phyloP scores from a whole-genome alignment of 148 eudicot genomes.

The Polygonum maritimum region DNA sequence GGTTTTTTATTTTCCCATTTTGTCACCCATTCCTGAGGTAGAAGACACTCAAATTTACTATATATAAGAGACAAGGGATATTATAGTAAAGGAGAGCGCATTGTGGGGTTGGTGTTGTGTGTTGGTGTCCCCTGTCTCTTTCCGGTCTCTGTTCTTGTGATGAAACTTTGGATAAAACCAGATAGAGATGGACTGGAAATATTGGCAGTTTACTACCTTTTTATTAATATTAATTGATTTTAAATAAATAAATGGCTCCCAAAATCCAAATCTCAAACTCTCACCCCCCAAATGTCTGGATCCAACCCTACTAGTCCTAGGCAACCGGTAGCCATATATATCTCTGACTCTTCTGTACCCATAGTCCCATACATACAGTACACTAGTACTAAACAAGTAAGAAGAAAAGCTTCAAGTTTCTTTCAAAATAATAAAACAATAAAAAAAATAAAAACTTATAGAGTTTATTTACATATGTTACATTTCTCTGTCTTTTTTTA shows the following conservation, averaged over 20 bases:
- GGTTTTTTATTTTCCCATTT: too few relatives aligned
- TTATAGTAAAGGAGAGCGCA: neutral
- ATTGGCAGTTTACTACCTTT: neutral
- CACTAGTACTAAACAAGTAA: neutral
- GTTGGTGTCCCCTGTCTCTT: neutral
- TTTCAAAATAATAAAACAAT: too few relatives aligned
- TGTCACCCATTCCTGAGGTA: too few relatives aligned
- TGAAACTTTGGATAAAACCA: slow-evolving; percentile 4
- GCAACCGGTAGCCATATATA: neutral
- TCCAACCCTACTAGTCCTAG: neutral
- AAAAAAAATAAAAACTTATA: too few relatives aligned
- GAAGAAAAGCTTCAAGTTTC: neutral
- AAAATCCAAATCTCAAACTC: too few relatives aligned
- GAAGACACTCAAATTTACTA: too few relatives aligned
- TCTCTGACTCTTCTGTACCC: neutral
- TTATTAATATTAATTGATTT: neutral
- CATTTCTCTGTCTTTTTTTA: neutral
- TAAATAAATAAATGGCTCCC: neutral
- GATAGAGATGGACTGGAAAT: slow-evolving; percentile 2
- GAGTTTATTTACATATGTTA: too few relatives aligned
- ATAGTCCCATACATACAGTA: neutral
- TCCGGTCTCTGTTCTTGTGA: neutral
- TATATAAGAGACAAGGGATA: too few relatives aligned
- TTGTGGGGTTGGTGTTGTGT: neutral
- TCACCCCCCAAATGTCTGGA: slow-evolving; percentile 3